A percentile compares a stretch with the other conserved stretches of the same genome.
These are phyloP conservation scores for Epichloe gansuensis DNA, from an alignment of 2,329 filamentous ascomycete species.

Conservation along the genomic window DNA sequence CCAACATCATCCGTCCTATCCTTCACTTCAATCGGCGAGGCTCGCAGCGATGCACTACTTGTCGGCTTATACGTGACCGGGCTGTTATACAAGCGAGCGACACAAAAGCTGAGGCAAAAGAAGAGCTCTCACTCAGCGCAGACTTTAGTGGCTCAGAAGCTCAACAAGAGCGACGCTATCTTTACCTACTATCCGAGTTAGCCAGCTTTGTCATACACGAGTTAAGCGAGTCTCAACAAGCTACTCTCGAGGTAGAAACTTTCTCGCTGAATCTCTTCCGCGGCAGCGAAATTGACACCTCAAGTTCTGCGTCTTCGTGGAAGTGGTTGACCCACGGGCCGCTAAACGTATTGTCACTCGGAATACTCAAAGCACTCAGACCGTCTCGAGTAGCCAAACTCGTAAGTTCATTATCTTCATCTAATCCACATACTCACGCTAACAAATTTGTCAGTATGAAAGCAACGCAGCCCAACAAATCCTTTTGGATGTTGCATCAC, in stretches of 20 bases:
- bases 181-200: constrained; percentile 24
- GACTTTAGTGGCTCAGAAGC: constrained; percentile 18
- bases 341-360: constrained; percentile 25
- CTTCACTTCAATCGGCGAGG: constrained; percentile 14
- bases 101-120: constrained; percentile 13
- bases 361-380: constrained; percentile 25
- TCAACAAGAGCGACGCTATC: constrained; percentile 21
- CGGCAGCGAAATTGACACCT: constrained; percentile 12
- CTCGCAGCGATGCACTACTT: constrained; percentile 27
- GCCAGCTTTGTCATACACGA: constrained; percentile 26
- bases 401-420: constrained; percentile 14
- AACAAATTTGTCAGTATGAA: constrained; percentile 19
- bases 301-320: constrained; percentile 12
- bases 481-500: constrained; percentile 16
- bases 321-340: constrained; percentile 19
- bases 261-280: constrained; percentile 27
- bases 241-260: constrained; percentile 18
- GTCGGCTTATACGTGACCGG: constrained; percentile 24
- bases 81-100: constrained; percentile 30
- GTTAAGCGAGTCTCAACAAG: constrained; percentile 25
- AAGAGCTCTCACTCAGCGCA: constrained; percentile 19
- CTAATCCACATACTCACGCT: background rate
- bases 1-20: constrained; percentile 2
- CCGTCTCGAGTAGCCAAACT: constrained; percentile 22
- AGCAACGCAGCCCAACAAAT: constrained; percentile 24